Conservation (phyloP, 129 eudicot genomes). For the Centrapalus pauciflorus region DNA sequence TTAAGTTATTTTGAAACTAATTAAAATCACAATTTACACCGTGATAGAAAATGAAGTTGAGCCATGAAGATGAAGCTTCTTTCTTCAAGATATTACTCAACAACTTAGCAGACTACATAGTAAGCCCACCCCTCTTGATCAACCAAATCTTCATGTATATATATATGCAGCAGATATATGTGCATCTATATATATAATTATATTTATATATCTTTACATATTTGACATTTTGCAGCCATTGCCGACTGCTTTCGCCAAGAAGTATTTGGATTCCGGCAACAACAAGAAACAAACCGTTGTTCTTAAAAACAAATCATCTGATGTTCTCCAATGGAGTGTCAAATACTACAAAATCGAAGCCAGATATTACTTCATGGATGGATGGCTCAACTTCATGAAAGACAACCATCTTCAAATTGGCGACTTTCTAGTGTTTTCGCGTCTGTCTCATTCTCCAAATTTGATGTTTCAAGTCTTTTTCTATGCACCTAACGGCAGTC, state of each 20-base stretch:
- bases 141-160: not conserved
- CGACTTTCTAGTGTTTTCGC: slow-evolving; percentile 27
- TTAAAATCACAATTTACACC: not conserved
- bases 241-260: slow-evolving; percentile 10
- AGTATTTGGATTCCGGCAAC: slow-evolving; percentile 1
- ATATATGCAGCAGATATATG: too few relatives aligned
- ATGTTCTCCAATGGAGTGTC: slow-evolving; percentile 13
- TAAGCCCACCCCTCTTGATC: not conserved
- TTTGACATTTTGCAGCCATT: slow-evolving; percentile 20
- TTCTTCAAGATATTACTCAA: slow-evolving; percentile 9
- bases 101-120: slow-evolving; percentile 2
- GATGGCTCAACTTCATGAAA: slow-evolving; percentile 24
- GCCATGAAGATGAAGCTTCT: not conserved
- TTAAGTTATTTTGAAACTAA: not conserved
- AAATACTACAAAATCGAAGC: not conserved
- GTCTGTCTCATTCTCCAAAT: not conserved
- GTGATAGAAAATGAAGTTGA: not conserved
- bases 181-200: not conserved
- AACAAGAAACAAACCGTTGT: not conserved
- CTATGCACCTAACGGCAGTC: slow-evolving; percentile 18
- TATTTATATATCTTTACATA: too few relatives aligned
- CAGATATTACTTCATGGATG: slow-evolving; percentile 13
- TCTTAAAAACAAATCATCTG: slow-evolving; percentile 6
- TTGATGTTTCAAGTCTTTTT: not conserved
- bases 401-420: slow-evolving; percentile 7